A percentile compares a stretch with the other conserved stretches of the same genome.
Evolutionary conservation across 228 moss, liverwort and hornwort species (phyloP).

Genomic region (Sphagnum fallax): DNA sequence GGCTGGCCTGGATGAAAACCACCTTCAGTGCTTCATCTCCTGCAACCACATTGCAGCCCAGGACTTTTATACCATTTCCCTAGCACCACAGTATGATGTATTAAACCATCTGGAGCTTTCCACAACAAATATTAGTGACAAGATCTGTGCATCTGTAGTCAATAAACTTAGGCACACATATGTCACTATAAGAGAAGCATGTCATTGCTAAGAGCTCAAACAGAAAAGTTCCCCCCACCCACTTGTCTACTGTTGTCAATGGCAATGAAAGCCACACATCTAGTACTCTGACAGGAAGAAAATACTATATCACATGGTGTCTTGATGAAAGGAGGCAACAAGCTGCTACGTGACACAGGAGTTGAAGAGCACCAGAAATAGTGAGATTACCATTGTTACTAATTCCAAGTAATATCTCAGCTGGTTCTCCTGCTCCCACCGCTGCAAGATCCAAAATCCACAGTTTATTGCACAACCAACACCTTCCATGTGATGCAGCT

Average conservation of each 20-base stretch:
- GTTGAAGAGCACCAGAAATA: no score
- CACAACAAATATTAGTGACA: no score
- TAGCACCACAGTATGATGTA: background rate
- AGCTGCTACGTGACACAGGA: no score
- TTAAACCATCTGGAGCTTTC: no score
- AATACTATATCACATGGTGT: background rate
- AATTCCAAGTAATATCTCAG: conserved; percentile 65
- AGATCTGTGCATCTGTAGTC: no score
- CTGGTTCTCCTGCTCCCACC: conserved; percentile 70
- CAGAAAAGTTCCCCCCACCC: background rate
- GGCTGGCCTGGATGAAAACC: conserved; percentile 57
- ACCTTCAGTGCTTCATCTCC: conserved; percentile 58
- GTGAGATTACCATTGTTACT: conserved; percentile 58
- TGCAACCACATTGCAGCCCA: conserved; percentile 12
- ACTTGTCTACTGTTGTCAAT: no score
- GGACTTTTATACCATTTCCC: background rate
- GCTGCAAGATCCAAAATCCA: conserved; percentile 30
- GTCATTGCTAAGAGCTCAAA: background rate
- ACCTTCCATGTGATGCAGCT: background rate
- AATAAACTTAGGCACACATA: no score
- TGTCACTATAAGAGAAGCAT: no score
- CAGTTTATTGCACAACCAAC: background rate
- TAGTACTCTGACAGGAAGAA: no score
- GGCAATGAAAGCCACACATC: no score
- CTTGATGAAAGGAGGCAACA: no score